Conservation (phyloP, 345 rosid genomes). For the Rhizophora apiculata region DNA sequence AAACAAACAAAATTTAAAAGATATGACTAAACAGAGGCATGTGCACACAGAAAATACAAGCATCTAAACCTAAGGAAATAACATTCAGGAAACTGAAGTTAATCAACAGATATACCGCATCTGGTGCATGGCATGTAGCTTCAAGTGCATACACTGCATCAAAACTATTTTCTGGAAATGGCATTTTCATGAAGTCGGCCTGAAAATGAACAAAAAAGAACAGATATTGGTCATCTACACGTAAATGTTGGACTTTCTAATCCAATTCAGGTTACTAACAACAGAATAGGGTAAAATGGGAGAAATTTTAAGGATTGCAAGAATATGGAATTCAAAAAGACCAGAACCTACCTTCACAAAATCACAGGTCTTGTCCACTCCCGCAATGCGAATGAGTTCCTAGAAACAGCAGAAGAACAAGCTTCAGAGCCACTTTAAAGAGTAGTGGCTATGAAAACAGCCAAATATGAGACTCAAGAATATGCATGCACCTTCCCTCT, state of each 20-base stretch:
- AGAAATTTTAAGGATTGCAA: background rate
- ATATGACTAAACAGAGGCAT: background rate
- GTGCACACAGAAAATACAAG: background rate
- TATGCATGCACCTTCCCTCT: conserved; percentile 76
- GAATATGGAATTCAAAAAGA: conserved; percentile 4
- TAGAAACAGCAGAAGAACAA: conserved; percentile 24
- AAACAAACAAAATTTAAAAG: conserved; percentile 8
- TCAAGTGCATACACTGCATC: conserved; percentile 97
- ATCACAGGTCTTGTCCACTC: conserved; percentile 82
- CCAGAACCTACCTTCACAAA: conserved; percentile 75
- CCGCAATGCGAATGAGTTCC: conserved; percentile 77
- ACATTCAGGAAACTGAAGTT: background rate
- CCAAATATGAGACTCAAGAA: background rate
- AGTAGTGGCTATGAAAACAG: background rate
- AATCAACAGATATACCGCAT: conserved; percentile 64
- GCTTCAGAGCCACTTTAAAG: background rate
- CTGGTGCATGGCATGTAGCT: conserved; percentile 99
- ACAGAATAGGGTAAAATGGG: too few species aligned
- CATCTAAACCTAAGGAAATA: background rate
- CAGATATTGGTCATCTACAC: background rate
- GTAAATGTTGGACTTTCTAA: background rate
- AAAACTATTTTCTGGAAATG: conserved; percentile 78
- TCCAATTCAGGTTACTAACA: background rate
- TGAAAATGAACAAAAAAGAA: conserved; percentile 33
- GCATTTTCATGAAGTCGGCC: conserved; percentile 99